phyloP scores from a whole-genome alignment of 768 basidiomycete genomes.

The Rhodotorula sphaerocarpa region DNA sequence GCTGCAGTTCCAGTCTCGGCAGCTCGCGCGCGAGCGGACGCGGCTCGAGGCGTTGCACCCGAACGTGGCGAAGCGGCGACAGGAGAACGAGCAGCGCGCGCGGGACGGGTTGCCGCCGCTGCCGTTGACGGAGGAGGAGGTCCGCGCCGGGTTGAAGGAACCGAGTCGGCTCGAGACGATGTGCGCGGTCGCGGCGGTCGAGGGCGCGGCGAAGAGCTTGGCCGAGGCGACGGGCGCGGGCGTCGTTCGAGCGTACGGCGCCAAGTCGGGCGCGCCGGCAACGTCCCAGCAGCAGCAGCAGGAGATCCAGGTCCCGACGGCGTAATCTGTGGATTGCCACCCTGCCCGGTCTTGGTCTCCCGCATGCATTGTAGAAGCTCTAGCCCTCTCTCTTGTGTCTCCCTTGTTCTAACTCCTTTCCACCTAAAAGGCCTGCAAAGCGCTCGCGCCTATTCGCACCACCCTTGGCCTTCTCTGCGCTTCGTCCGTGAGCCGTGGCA shows the following conservation, averaged over 20 bases:
- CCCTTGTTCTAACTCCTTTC: too few relatives aligned
- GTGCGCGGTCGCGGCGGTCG: slow-evolving; percentile 32
- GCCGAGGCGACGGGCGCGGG: slow-evolving; percentile 29
- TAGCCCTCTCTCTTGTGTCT: too few relatives aligned
- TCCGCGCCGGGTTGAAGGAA: slow-evolving; percentile 29
- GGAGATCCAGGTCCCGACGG: too few relatives aligned
- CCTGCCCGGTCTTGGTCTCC: too few relatives aligned
- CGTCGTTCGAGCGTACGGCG: slow-evolving; percentile 24
- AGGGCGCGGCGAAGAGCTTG: slow-evolving; percentile 33
- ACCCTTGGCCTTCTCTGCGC: too few relatives aligned
- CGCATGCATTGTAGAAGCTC: too few relatives aligned
- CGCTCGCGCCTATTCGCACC: too few relatives aligned
- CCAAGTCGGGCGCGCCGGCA: slow-evolving; percentile 23
- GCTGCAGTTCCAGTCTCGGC: slow-evolving; percentile 35
- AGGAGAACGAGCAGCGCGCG: slow-evolving; percentile 35
- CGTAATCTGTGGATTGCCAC: too few relatives aligned
- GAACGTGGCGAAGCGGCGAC: slow-evolving; percentile 24
- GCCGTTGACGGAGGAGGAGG: slow-evolving; percentile 27
- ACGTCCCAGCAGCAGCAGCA: too few relatives aligned
- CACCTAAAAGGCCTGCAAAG: too few relatives aligned
- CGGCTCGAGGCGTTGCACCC: slow-evolving; percentile 30
- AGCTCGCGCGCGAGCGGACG: slow-evolving; percentile 36
- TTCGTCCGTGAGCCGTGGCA: too few relatives aligned
- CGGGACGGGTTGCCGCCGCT: slow-evolving; percentile 31
- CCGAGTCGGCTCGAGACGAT: slow-evolving; percentile 34